These are phyloP conservation scores for Penicillium sp. DNA, from an alignment of 2,329 filamentous ascomycete genomes.

Conservation along the genomic window DNA sequence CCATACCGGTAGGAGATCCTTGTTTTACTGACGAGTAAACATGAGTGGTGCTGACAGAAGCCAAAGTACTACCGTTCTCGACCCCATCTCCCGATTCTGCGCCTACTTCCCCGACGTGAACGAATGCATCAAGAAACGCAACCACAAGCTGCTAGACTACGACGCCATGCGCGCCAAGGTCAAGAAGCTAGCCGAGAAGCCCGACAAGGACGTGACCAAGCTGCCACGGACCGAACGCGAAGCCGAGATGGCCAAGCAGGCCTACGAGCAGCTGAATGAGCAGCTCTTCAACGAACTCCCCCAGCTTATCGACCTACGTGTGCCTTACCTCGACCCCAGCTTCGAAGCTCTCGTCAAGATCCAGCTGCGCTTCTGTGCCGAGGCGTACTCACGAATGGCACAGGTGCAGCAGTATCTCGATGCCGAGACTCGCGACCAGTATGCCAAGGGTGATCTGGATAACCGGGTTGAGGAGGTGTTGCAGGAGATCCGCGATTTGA, in stretches of 20 bases:
- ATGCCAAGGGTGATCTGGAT: constrained; percentile 86
- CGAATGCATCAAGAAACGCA: constrained; percentile 97
- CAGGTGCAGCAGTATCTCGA: constrained; percentile 98
- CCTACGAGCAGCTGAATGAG: constrained; percentile 95
- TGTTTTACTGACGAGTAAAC: background rate
- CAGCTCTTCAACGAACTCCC: constrained; percentile 87
- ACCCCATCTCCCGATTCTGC: constrained; percentile 92
- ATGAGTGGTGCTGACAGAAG: background rate
- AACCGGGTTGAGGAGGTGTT: constrained; percentile 86
- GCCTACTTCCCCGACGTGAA: constrained; percentile 98
- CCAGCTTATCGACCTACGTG: constrained; percentile 89
- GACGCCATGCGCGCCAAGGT: constrained; percentile 91
- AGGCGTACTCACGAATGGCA: constrained; percentile 95
- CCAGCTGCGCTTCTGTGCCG: constrained; percentile 91
- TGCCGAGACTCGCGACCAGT: constrained; percentile 88
- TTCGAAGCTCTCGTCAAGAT: constrained; percentile 99
- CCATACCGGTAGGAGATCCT: constrained; percentile 61
- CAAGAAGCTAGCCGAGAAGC: constrained; percentile 94
- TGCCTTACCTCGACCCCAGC: constrained; percentile 91
- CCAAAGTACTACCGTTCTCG: constrained; percentile 73
- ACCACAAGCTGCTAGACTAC: constrained; percentile 97
- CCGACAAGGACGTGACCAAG: constrained; percentile 96
- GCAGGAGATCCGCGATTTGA: constrained; percentile 92
- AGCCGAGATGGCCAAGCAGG: constrained; percentile 81
- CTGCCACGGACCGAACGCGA: constrained; percentile 93